Percentiles rank a stretch among this genome's conserved stretches.
Evolutionary conservation across 352 stramenopile species (phyloP).

Genomic region (Globisporangium solare): DNA sequence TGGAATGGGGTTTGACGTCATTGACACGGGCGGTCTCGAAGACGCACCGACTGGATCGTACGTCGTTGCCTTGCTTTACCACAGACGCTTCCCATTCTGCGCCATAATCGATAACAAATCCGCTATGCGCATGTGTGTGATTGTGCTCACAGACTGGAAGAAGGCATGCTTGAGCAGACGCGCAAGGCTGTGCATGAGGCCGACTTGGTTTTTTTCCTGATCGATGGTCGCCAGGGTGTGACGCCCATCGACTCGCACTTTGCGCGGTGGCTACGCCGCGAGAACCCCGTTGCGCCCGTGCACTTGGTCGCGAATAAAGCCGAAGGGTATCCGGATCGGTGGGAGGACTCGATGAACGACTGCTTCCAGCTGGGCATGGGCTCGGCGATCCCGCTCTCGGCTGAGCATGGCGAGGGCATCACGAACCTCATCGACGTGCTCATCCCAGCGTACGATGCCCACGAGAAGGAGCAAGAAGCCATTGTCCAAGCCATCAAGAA

Average conservation of each 20-base stretch:
- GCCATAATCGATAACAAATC: background rate
- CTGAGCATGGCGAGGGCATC: constrained; percentile 72
- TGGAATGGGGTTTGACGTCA: constrained; percentile 75
- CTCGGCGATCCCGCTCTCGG: constrained; percentile 62
- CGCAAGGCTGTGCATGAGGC: constrained; percentile 69
- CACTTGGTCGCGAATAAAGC: constrained; percentile 80
- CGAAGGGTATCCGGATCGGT: constrained; percentile 62
- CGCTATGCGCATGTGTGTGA: background rate
- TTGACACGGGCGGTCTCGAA: constrained; percentile 77
- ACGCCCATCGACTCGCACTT: constrained; percentile 81
- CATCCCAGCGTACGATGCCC: constrained; percentile 62
- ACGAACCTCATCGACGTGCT: constrained; percentile 67
- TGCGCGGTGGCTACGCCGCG: constrained; percentile 59
- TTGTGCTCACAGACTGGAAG: constrained; percentile 36
- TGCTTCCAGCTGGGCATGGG: constrained; percentile 75
- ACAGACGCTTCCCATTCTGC: background rate
- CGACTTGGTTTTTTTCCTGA: constrained; percentile 75
- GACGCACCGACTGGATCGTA: constrained; percentile 57
- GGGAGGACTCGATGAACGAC: constrained; percentile 65
- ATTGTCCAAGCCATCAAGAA: constrained; percentile 18
- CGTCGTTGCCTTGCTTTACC: constrained; percentile 8
- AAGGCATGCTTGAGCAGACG: constrained; percentile 80
- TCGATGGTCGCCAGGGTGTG: constrained; percentile 73
- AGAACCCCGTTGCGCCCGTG: constrained; percentile 53
- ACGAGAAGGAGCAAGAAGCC: constrained; percentile 45